Evolutionary conservation across 2,329 filamentous ascomycete genomes (phyloP).

Genomic region (Fusarium secorum): DNA sequence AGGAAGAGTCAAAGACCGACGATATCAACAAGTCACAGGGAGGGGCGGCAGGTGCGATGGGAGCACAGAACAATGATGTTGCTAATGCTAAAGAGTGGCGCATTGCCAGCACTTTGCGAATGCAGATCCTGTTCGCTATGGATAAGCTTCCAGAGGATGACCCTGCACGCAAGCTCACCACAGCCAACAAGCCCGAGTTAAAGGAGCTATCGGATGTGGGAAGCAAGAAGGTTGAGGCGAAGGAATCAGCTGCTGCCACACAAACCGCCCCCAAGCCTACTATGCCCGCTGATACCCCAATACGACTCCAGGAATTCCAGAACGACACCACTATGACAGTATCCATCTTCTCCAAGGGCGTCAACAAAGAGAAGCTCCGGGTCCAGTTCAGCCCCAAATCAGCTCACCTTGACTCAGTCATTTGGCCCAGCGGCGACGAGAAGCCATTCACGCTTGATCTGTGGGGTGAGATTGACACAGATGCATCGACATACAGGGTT

Average conservation of each 20-base stretch:
- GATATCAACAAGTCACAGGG: slow-evolving; percentile 39
- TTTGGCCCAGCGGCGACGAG: slow-evolving; percentile 59
- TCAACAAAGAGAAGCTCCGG: slow-evolving; percentile 51
- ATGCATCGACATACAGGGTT: slow-evolving; percentile 68
- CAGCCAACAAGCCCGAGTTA: slow-evolving; percentile 44
- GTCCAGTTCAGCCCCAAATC: slow-evolving; percentile 46
- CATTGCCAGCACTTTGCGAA: slow-evolving; percentile 55
- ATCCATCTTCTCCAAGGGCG: slow-evolving; percentile 54
- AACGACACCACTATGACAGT: slow-evolving; percentile 47
- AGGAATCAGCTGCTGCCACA: neutral
- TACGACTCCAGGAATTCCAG: slow-evolving; percentile 50
- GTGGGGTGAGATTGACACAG: slow-evolving; percentile 69
- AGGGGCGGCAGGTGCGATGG: neutral
- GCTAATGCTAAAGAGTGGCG: slow-evolving; percentile 45
- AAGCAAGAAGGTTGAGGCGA: neutral
- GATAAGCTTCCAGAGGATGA: slow-evolving; percentile 55
- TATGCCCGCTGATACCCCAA: slow-evolving; percentile 35
- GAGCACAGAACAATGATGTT: neutral
- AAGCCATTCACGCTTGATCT: slow-evolving; percentile 71
- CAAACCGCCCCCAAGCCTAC: slow-evolving; percentile 20
- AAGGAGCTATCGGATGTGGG: slow-evolving; percentile 41
- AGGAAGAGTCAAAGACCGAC: slow-evolving; percentile 44
- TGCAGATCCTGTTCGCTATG: slow-evolving; percentile 57
- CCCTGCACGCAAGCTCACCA: slow-evolving; percentile 56
- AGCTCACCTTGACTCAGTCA: slow-evolving; percentile 43